Percentiles rank a stretch among this genome's conserved stretches.
Evolutionary conservation across 2,329 filamentous ascomycete genomes (phyloP).

Genomic region (Hypoxylon sp.): DNA sequence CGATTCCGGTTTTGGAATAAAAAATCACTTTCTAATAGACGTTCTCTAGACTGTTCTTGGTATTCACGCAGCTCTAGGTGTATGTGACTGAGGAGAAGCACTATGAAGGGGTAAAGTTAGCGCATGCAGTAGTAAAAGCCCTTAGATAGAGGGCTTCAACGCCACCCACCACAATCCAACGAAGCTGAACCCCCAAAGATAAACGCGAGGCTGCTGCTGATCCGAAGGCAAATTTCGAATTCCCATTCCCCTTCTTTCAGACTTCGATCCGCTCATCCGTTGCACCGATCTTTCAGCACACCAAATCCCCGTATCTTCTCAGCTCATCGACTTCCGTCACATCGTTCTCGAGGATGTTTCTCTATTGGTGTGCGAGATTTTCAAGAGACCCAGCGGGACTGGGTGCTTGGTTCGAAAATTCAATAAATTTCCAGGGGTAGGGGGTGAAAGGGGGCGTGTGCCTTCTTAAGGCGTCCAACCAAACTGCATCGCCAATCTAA

Average conservation of each 20-base stretch:
- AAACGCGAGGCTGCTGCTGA: conserved; percentile 29
- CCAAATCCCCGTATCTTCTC: not conserved
- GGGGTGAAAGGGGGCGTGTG: conserved; percentile 24
- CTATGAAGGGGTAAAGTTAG: conserved; percentile 1
- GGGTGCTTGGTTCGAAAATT: conserved; percentile 16
- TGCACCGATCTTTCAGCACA: conserved; percentile 4
- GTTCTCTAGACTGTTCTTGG: too few species aligned
- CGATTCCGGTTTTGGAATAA: not conserved
- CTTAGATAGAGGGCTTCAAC: conserved; percentile 4
- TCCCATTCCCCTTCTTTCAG: not conserved
- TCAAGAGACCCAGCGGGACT: conserved; percentile 6
- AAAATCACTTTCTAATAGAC: not conserved
- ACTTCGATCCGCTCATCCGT: conserved; percentile 14
- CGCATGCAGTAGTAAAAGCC: conserved; percentile 1
- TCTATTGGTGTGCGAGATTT: conserved; percentile 22
- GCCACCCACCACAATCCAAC: conserved; percentile 2
- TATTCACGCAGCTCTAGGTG: not conserved
- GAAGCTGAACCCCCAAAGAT: conserved; percentile 20
- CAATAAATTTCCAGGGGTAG: conserved; percentile 21
- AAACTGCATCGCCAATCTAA: conserved; percentile 29
- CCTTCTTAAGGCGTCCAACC: conserved; percentile 39
- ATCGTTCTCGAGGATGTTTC: not conserved
- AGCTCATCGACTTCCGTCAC: conserved; percentile 15
- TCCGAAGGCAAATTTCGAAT: conserved; percentile 27
- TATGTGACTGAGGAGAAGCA: not conserved